Base-by-base conservation (phyloP, 2,329 filamentous ascomycete species). In the Colletotrichum acutatum region DNA sequence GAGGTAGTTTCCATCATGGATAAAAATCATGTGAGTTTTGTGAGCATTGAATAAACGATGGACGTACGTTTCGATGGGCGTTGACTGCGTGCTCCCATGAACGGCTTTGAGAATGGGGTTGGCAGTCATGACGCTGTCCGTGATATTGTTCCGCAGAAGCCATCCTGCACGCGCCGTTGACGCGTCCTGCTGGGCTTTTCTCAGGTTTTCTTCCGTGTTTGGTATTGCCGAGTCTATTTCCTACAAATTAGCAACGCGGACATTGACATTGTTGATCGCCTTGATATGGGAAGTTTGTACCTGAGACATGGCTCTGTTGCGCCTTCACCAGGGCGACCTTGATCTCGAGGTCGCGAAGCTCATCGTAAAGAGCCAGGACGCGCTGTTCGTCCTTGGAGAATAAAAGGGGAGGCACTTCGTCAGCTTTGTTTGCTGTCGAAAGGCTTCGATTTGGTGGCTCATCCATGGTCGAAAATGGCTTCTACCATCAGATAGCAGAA, bases 91-190 rank as follows among this genome's bases (percentile, higher is more conserved):
- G 56, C 91, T 91, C 72, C 89, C 85, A 80, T 97, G 94, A 52
- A 96, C 90, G 7, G 94, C 92, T 78, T 93, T 94, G 70, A 97
- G 84, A 53, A 94, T 91, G 8, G 95, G 94, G 77, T 94, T 92
- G 69, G 91, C 91, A 76, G 90, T 90, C 76, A 97, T 82, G 66
- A 94, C 90, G 59, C 88, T 90, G 74, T 93, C 90, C 26, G 92
- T 86, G 26, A 94, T 91, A 74, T 90, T 90, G 79, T 92, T 92
- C 75, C 90, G 90, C 68, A 96, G 86, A 53, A 90, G 87, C 81
- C 94, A 94, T 71, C 87, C 87, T 68, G 93, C 91, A 78, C 91
- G 91, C 30, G 93, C 90, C 76, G 94, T 89, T 34, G 96, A 86
- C 26, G 94, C 88, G 63, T 91, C 90, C 66, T 87, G 86, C 80